Percentiles rank a stretch among this genome's conserved stretches.
Evolutionary conservation across 2,329 filamentous ascomycete species (phyloP).

Genomic region (Cordyceps cicadae): DNA sequence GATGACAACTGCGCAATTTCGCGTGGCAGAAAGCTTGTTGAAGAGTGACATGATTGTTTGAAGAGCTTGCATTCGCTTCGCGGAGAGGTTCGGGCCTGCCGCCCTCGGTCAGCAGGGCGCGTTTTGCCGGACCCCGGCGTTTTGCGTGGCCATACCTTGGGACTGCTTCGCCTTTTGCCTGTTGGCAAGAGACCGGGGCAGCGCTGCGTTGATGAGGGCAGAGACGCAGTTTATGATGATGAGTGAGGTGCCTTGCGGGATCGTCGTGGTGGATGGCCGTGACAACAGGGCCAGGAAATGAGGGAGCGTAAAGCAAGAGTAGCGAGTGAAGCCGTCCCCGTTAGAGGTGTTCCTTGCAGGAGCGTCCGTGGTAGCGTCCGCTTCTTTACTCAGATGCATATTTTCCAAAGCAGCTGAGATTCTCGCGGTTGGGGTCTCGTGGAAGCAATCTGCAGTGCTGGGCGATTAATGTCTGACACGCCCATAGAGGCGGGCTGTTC

Average conservation of each 20-base stretch:
- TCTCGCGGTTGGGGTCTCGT: constrained; percentile 26
- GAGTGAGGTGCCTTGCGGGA: constrained; percentile 55
- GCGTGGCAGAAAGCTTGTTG: constrained; percentile 65
- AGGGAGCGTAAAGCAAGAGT: constrained; percentile 51
- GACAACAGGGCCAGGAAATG: constrained; percentile 69
- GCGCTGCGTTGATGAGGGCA: constrained; percentile 65
- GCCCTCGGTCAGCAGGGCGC: neutral
- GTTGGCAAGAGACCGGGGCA: constrained; percentile 51
- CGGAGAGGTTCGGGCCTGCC: constrained; percentile 29
- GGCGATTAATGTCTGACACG: constrained; percentile 1
- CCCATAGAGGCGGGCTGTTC: neutral
- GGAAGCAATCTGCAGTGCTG: constrained; percentile 38
- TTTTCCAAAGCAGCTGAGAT: constrained; percentile 20
- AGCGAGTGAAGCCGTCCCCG: constrained; percentile 36
- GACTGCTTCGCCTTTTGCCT: constrained; percentile 29
- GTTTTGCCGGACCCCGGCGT: neutral
- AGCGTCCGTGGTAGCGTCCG: constrained; percentile 6
- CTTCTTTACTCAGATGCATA: constrained; percentile 12
- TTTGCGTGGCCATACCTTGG: constrained; percentile 26
- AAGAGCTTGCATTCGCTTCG: constrained; percentile 43
- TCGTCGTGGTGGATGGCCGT: constrained; percentile 54
- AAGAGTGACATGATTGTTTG: constrained; percentile 61
- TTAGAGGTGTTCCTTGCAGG: constrained; percentile 16
- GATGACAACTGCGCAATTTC: constrained; percentile 64
- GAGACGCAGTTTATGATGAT: constrained; percentile 74